Evolutionary conservation across 1,139 yeast genomes (phyloP), one percentile per base, ranked within the genome.

Genomic region (Casaregolazyma suthepensis): DNA sequence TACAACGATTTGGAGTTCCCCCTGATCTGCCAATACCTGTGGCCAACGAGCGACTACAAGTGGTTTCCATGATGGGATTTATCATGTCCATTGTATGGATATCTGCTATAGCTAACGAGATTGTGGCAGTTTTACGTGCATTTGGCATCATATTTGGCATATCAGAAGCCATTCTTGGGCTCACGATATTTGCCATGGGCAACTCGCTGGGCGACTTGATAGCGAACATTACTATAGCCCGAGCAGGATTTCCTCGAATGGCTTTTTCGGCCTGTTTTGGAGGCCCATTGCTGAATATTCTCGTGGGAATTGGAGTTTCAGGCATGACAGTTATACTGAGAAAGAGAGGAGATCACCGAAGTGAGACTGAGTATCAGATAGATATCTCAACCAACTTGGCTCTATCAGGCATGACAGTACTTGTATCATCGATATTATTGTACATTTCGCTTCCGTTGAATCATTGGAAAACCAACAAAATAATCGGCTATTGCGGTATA

Each of bases 231-330:
- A 87, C 96, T 0, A 83, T 93, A 51, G 93, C 96, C 0, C 76
- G 74, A 57, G 81, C 88, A 82, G 97, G 97, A 0, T 85, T 83
- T 73, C 91, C 96, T 0, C 78, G 87, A 57, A 88, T 91, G 93
- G 97, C 98, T 0, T 75, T 93, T 44, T 87, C 95, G 13, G 97
- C 98, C 0, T 91, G 97, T 65, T 87, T 90, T 68, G 98, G 97
- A 0, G 94, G 97, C 0, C 98, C 98, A 0, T 71, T 91, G 62
- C 65, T 84, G 49, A 83, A 82, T 58, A 73, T 84, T 43, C 66
- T 84, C 5, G 67, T 83, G 4, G 90, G 90, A 0, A 70, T 84
- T 23, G 88, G 89, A 1, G 69, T 85, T 6, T 83, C 86, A 59
- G 88, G 93, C 0, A 62, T 87, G 43, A 60, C 85, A 3, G 69